Conservation (phyloP, 306 rosid species). For the Hylodesmum podocarpum region DNA sequence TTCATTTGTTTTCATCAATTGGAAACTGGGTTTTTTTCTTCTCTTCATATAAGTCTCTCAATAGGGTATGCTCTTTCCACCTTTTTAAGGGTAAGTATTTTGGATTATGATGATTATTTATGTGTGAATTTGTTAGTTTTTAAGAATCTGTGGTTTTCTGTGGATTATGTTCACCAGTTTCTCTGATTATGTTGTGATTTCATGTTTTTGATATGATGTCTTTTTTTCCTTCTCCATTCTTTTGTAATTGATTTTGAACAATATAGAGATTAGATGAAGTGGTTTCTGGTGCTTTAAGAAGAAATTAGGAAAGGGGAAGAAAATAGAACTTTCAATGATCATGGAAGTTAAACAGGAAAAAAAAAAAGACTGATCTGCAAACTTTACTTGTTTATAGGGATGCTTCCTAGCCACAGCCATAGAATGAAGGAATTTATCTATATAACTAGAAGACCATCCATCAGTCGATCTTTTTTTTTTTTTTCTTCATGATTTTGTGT, state of each 20-base stretch:
- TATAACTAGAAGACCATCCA: neutral
- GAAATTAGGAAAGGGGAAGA: neutral
- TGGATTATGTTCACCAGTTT: neutral
- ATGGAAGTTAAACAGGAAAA: neutral
- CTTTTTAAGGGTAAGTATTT: neutral
- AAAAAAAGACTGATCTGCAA: neutral
- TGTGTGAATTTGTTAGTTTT: neutral
- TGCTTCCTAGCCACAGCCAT: neutral
- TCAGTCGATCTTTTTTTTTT: neutral
- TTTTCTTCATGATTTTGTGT: neutral
- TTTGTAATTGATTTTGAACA: neutral
- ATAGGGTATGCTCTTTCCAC: conserved; percentile 31
- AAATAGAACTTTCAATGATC: neutral
- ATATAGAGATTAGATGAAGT: neutral
- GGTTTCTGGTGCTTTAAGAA: neutral
- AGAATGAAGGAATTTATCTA: neutral
- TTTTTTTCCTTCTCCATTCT: neutral
- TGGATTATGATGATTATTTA: neutral
- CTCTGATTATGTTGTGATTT: neutral
- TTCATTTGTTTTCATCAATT: conserved; percentile 27
- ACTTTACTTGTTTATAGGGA: neutral
- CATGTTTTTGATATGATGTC: neutral
- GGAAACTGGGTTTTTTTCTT: conserved; percentile 24
- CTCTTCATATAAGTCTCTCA: neutral
- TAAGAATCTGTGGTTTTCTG: neutral